Percentiles rank a stretch among this genome's conserved stretches.
These are phyloP conservation scores for Pseudogymnoascus sp. DNA, from an alignment of 2,329 filamentous ascomycete species.

Conservation along the genomic window DNA sequence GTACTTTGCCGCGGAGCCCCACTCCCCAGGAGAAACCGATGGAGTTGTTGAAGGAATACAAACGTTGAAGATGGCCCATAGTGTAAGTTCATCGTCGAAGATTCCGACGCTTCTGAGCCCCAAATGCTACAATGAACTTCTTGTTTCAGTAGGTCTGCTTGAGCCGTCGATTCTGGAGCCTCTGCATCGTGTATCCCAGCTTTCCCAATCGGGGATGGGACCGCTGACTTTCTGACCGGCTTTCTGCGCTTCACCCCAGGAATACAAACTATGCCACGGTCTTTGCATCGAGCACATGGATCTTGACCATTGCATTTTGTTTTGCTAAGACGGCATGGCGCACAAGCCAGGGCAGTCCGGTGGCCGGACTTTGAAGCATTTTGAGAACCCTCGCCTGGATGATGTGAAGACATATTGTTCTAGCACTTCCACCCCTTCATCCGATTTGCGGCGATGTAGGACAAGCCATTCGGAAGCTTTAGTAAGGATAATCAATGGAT, in stretches of 20 bases:
- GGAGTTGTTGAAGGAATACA: constrained; percentile 11
- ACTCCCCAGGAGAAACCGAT: constrained; percentile 8
- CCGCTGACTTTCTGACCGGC: neutral
- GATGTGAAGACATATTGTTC: neutral
- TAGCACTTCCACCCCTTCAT: neutral
- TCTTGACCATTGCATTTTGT: constrained; percentile 10
- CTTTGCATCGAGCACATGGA: constrained; percentile 10
- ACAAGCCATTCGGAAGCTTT: neutral
- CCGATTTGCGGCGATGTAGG: neutral
- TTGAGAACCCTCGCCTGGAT: neutral
- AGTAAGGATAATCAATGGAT: neutral
- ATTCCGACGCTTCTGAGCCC: constrained; percentile 9
- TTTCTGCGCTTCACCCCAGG: constrained; percentile 4
- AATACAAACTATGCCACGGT: constrained; percentile 9
- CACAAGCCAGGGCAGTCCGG: constrained; percentile 8
- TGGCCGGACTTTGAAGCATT: neutral
- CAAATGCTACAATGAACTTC: constrained; percentile 10
- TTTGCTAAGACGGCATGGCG: constrained; percentile 10
- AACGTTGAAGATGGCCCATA: constrained; percentile 12
- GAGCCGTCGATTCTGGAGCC: neutral
- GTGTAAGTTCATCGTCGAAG: constrained; percentile 9
- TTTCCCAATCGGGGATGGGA: neutral
- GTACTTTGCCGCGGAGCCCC: neutral
- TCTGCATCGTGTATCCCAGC: neutral
- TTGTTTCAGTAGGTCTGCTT: constrained; percentile 1